Base-by-base conservation (phyloP, 495 filamentous ascomycete species). In the Evansstolkia leycettana region DNA sequence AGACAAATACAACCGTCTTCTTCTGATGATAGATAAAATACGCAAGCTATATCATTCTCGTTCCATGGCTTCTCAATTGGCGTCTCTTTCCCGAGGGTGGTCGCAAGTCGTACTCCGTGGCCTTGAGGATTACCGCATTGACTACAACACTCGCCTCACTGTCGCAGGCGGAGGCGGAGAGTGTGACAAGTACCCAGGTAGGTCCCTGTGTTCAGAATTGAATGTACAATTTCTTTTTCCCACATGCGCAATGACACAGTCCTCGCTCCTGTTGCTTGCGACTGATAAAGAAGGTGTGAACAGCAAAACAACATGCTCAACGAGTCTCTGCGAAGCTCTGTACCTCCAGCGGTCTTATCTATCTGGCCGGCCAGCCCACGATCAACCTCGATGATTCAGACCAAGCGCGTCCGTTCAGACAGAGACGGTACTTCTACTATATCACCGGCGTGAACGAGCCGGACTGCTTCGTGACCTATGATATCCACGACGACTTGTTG, bases 401-500 rank as follows among this genome's bases (percentile, higher is more conserved):
- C 48, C 77, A 83, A 62, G 58, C 72, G 13, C 67, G 70, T 39
- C 79, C 73, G 2, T 92, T 92, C 46, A 70, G 83, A 39, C 90
- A 98, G 57, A 78, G 88, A 43, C 80, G 90, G 35, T 81, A 77
- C 55, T 96, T 98, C 64, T 94, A 82, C 72, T 96, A 98, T 57
- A 67, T 98, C 20, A 81, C 82, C 29, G 92, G 92, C 46, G 87
- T 80, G 44, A 64, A 76, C 26, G 70, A 87, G 30, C 71, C 84
- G 18, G 87, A 95, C 58, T 86, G 78, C 58, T 78, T 79, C 56
- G 64, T 87, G 34, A 77, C 84, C 35, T 93, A 96, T 69, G 77
- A 90, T 51, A 76, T 95, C 37, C 58, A 65, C 26, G 70, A 64
- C 13, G 65, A 72, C 37, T 73, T 74, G 31, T 73, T 86, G 23